phyloP scores from a whole-genome alignment of 495 filamentous ascomycete genomes.

The Neurospora sp. region DNA sequence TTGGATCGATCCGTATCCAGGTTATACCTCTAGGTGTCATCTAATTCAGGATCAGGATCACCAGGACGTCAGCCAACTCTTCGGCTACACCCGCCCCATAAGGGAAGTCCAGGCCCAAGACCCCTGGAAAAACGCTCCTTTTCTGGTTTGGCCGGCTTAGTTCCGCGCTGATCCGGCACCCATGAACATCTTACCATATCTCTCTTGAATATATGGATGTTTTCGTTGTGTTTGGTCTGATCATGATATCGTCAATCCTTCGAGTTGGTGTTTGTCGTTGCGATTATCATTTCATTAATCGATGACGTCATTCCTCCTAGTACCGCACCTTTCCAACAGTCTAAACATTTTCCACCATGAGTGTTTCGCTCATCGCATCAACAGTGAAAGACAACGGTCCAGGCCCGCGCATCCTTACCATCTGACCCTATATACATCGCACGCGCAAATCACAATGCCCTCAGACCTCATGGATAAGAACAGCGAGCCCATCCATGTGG shows the following conservation, averaged over 20 bases:
- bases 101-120: background rate
- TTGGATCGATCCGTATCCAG: background rate
- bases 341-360: background rate
- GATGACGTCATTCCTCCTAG: background rate
- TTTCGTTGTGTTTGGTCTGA: background rate
- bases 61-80: background rate
- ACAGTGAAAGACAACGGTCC: background rate
- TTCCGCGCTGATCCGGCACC: background rate
- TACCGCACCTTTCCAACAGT: background rate
- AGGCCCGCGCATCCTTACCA: background rate
- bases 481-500: constrained; percentile 23
- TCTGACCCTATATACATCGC: background rate
- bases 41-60: background rate
- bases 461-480: constrained; percentile 23
- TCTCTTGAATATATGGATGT: background rate
- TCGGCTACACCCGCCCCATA: background rate
- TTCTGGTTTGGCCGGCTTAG: background rate
- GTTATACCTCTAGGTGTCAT: background rate
- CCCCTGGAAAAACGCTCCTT: background rate
- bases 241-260: background rate
- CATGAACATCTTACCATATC: background rate
- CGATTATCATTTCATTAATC: background rate
- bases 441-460: constrained; percentile 7
- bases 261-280: background rate
- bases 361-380: background rate